Percentiles rank a stretch among this genome's conserved stretches.
phyloP scores from a whole-genome alignment of 495 filamentous ascomycete species.

The Aspergillus sclerotiicarbonarius region DNA sequence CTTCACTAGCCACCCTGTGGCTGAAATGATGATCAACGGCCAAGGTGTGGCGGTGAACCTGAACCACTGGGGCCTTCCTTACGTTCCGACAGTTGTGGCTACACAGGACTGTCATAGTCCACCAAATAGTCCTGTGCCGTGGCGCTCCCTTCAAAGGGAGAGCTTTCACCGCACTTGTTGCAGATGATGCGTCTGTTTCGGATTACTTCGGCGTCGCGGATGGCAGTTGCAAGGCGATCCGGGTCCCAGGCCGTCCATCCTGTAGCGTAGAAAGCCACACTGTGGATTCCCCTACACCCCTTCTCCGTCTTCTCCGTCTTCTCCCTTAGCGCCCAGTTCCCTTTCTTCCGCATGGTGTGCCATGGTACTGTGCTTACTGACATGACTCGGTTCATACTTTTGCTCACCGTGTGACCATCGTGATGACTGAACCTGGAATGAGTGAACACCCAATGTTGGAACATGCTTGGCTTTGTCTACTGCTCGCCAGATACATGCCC shows the following conservation, averaged over 20 bases:
- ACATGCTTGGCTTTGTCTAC: not conserved
- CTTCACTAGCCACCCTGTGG: slow-evolving; percentile 11
- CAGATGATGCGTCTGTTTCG: not conserved
- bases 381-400: not conserved
- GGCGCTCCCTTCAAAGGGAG: not conserved
- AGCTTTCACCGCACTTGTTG: not conserved
- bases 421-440: not conserved
- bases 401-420: not conserved
- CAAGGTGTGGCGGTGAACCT: slow-evolving; percentile 14
- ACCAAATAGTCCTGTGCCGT: not conserved
- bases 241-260: not conserved
- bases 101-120: not conserved
- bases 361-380: not conserved
- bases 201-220: not conserved
- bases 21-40: slow-evolving; percentile 8
- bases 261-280: not conserved
- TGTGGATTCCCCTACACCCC: not conserved
- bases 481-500: not conserved
- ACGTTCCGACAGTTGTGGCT: not conserved
- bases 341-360: not conserved
- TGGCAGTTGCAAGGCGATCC: not conserved
- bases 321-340: not conserved
- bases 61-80: not conserved
- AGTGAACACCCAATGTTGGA: not conserved
- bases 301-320: not conserved